A percentile compares a stretch with the other conserved stretches of the same genome.
phyloP scores from a whole-genome alignment of 257 asterid species.

The Craterostigma plantagineum region DNA sequence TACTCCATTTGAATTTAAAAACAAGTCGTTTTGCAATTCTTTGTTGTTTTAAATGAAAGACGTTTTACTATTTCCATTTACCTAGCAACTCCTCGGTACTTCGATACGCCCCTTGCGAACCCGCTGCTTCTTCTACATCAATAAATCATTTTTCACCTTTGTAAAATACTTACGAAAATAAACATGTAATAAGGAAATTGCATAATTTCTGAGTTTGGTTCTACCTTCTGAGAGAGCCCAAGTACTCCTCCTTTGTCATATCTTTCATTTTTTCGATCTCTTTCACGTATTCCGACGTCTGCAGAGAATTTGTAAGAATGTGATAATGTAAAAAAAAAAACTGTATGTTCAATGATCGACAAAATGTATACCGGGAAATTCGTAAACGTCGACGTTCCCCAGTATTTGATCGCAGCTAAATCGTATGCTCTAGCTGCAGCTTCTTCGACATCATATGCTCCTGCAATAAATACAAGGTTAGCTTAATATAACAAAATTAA shows the following conservation, averaged over 20 bases:
- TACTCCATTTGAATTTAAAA: too few relatives aligned
- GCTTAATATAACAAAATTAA: too few relatives aligned
- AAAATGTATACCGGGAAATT: conserved; percentile 52
- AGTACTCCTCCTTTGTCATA: conserved; percentile 47
- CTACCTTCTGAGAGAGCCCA: conserved; percentile 68
- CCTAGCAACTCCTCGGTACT: conserved; percentile 73
- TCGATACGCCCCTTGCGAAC: conserved; percentile 63
- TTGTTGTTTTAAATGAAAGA: too few relatives aligned
- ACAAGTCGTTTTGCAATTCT: too few relatives aligned
- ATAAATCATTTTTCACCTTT: background rate
- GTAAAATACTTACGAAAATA: too few relatives aligned
- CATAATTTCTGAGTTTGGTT: background rate
- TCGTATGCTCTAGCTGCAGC: conserved; percentile 87
- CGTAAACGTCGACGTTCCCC: conserved; percentile 64
- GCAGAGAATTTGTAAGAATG: background rate
- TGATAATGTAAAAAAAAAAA: too few relatives aligned
- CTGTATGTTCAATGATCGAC: too few relatives aligned
- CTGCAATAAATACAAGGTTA: conserved; percentile 9
- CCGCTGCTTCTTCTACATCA: conserved; percentile 64
- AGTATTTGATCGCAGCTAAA: conserved; percentile 70
- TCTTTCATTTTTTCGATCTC: conserved; percentile 53
- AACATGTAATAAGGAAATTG: too few relatives aligned
- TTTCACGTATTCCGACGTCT: conserved; percentile 38
- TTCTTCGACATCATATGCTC: conserved; percentile 82
- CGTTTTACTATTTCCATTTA: conserved; percentile 4